Percentiles rank a stretch among this genome's conserved stretches.
Conservation (phyloP, 768 basidiomycete species). For the Trametes meyenii region DNA sequence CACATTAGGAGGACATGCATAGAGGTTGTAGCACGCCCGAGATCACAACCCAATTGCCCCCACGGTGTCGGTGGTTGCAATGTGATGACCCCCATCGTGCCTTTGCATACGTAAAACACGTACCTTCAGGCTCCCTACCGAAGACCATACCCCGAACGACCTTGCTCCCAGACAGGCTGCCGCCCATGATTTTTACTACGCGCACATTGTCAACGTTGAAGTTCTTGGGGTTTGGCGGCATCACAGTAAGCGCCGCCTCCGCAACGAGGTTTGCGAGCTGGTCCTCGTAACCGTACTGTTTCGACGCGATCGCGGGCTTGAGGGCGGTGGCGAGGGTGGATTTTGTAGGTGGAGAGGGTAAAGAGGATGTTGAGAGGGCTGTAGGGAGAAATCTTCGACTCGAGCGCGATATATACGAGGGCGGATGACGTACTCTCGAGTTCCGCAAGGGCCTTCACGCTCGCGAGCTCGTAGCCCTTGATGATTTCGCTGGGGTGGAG, state of each 20-base stretch:
- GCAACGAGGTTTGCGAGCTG: constrained; percentile 81
- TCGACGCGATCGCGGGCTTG: constrained; percentile 91
- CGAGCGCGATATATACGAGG: neutral
- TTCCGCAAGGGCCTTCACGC: constrained; percentile 79
- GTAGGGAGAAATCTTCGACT: neutral
- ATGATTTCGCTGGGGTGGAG: constrained; percentile 96
- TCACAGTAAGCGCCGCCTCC: constrained; percentile 89
- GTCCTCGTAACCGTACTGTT: constrained; percentile 95
- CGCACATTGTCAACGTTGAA: constrained; percentile 99
- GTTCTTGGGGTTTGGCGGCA: constrained; percentile 85
- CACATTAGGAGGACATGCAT: too few species aligned
- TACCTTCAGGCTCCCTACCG: constrained; percentile 92
- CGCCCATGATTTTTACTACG: constrained; percentile 98
- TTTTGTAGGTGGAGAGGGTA: constrained; percentile 74
- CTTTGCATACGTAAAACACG: constrained; percentile 13
- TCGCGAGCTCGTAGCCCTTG: constrained; percentile 92
- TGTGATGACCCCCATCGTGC: too few species aligned
- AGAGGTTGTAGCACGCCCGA: too few species aligned
- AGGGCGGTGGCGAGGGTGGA: constrained; percentile 73
- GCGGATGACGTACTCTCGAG: constrained; percentile 74
- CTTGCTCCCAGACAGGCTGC: constrained; percentile 77
- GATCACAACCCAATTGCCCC: too few species aligned
- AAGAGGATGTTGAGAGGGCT: constrained; percentile 72
- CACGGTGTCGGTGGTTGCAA: too few species aligned
- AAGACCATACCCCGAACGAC: constrained; percentile 99